Percentiles rank a stretch among this genome's conserved stretches.
phyloP scores from a whole-genome alignment of 2,329 filamentous ascomycete genomes.

The Neofusicoccum sp. region DNA sequence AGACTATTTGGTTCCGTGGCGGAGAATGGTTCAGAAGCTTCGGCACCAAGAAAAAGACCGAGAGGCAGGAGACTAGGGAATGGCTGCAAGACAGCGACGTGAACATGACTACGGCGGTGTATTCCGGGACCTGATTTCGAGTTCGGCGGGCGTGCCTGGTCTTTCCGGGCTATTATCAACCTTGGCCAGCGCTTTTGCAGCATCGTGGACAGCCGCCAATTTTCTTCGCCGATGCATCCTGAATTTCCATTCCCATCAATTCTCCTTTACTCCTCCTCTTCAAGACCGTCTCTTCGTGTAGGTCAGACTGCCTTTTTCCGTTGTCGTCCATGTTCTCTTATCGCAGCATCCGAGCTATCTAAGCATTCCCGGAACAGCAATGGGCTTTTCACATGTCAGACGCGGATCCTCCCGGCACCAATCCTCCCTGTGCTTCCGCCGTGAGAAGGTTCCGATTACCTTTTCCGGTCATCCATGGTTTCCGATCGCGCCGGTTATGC shows the following conservation, averaged over 20 bases:
- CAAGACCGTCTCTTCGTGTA: not conserved
- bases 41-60: conserved; percentile 25
- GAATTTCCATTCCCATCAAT: too few relatives aligned
- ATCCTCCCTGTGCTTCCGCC: not conserved
- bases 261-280: too few relatives aligned
- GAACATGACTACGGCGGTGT: conserved; percentile 12
- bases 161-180: too few relatives aligned
- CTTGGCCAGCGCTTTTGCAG: too few relatives aligned
- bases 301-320: too few relatives aligned
- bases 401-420: not conserved
- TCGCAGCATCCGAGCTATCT: not conserved
- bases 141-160: too few relatives aligned
- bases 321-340: not conserved
- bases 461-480: not conserved
- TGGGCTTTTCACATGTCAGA: not conserved
- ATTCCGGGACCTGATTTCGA: not conserved
- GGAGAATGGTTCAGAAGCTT: conserved; percentile 28
- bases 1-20: conserved; percentile 37
- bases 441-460: not conserved
- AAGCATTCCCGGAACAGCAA: not conserved
- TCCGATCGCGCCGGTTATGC: not conserved
- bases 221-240: too few relatives aligned
- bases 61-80: conserved; percentile 19
- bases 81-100: conserved; percentile 21
- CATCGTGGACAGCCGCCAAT: too few relatives aligned